Conservation (phyloP, 768 basidiomycete species). For the Tulasnella sp. region DNA sequence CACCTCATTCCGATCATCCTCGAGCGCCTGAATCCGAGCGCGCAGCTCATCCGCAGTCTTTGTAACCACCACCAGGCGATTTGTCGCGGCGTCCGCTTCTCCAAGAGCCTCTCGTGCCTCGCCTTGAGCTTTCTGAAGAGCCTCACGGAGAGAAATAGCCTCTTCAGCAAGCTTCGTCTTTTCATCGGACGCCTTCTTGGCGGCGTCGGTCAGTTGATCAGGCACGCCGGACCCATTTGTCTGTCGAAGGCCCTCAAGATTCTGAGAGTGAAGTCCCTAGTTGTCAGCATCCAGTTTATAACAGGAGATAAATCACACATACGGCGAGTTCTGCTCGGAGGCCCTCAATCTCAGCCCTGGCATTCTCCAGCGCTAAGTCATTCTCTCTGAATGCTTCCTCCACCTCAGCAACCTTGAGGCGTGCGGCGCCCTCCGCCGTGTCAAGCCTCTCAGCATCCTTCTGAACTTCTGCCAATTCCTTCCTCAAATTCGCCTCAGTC, state of each 20-base stretch:
- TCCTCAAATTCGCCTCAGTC: conserved; percentile 57
- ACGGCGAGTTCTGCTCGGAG: conserved; percentile 65
- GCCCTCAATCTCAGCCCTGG: conserved; percentile 79
- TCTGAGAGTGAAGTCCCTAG: conserved; percentile 32
- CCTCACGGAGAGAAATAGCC: conserved; percentile 14
- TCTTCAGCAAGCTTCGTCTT: conserved; percentile 20
- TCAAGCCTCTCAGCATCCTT: conserved; percentile 53
- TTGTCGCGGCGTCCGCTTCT: conserved; percentile 2
- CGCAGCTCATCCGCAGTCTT: conserved; percentile 10
- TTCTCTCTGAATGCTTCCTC: conserved; percentile 87
- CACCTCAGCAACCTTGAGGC: conserved; percentile 66
- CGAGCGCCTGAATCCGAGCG: not conserved
- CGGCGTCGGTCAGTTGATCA: conserved; percentile 22
- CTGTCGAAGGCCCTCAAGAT: conserved; percentile 48
- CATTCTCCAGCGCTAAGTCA: conserved; percentile 75
- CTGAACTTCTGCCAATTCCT: conserved; percentile 57
- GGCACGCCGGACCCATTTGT: conserved; percentile 19
- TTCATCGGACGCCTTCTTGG: conserved; percentile 15
- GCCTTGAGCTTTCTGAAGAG: conserved; percentile 14
- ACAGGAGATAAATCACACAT: conserved; percentile 27
- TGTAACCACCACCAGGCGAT: conserved; percentile 1
- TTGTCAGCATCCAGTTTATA: not conserved
- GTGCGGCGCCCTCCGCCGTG: conserved; percentile 51
- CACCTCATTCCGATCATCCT: conserved; percentile 1
- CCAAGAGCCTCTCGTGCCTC: conserved; percentile 13